Percentiles rank a stretch among this genome's conserved stretches.
Evolutionary conservation across 1,139 yeast genomes (phyloP).

Genomic region (Magnusiomyces suaveolens): DNA sequence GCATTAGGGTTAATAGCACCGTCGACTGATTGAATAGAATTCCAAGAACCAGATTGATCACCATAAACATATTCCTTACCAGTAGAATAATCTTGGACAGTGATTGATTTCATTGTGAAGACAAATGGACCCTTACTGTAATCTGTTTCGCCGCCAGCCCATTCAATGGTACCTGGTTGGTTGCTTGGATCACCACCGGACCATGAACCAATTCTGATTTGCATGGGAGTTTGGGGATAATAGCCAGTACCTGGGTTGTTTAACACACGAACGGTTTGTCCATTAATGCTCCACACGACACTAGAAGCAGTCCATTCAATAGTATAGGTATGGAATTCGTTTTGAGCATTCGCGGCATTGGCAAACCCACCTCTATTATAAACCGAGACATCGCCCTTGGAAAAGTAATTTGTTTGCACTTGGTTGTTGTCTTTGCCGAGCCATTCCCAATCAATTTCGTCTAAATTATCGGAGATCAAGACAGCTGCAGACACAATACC

Average conservation of each 20-base stretch:
- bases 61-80: slow-evolving; percentile 59
- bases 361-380: slow-evolving; percentile 74
- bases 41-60: slow-evolving; percentile 58
- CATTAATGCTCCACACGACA: slow-evolving; percentile 58
- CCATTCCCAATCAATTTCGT: slow-evolving; percentile 82
- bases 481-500: slow-evolving; percentile 76
- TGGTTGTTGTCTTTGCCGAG: slow-evolving; percentile 64
- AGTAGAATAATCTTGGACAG: slow-evolving; percentile 70
- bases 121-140: slow-evolving; percentile 56
- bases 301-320: slow-evolving; percentile 67
- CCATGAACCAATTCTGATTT: slow-evolving; percentile 60
- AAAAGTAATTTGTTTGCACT: slow-evolving; percentile 73
- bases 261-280: slow-evolving; percentile 47
- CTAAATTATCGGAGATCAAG: slow-evolving; percentile 75
- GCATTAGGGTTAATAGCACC: slow-evolving; percentile 59
- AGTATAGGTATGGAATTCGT: slow-evolving; percentile 61
- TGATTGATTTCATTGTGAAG: slow-evolving; percentile 52
- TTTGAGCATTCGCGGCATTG: slow-evolving; percentile 45
- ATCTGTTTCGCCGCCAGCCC: slow-evolving; percentile 81
- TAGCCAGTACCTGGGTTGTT: slow-evolving; percentile 40
- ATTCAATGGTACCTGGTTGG: slow-evolving; percentile 56
- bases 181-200: slow-evolving; percentile 72
- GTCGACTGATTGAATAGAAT: slow-evolving; percentile 52
- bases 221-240: slow-evolving; percentile 75
- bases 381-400: slow-evolving; percentile 68